A percentile compares a stretch with the other conserved stretches of the same genome.
phyloP scores from a whole-genome alignment of 1,284 basidiomycete genomes.

The Ceratobasidium papillatum region DNA sequence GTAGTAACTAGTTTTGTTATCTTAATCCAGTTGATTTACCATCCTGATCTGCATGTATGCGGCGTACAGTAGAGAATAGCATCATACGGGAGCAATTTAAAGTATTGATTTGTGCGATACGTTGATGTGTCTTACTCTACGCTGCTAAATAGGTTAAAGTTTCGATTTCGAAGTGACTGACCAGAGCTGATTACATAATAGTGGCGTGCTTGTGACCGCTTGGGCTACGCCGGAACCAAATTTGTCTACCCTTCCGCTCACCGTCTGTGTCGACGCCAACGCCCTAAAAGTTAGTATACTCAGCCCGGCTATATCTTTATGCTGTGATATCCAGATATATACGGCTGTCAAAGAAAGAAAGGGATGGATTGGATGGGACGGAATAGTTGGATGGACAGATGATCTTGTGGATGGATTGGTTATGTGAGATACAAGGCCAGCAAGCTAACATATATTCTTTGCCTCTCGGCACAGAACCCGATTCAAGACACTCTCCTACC shows the following conservation, averaged over 20 bases:
- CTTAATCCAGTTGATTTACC: no score
- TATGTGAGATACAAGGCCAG: neutral
- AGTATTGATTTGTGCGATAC: no score
- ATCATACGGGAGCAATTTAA: no score
- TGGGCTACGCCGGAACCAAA: constrained; percentile 27
- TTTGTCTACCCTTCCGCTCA: constrained; percentile 8
- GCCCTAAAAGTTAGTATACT: constrained; percentile 24
- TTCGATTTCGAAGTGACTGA: no score
- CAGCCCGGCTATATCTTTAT: neutral
- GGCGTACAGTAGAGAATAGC: no score
- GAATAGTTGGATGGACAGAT: constrained; percentile 17
- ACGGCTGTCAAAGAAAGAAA: neutral
- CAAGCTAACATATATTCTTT: neutral
- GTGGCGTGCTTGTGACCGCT: constrained; percentile 21
- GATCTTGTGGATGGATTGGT: constrained; percentile 25
- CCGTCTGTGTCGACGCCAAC: constrained; percentile 37
- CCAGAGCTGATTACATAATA: constrained; percentile 12
- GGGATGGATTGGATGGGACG: neutral
- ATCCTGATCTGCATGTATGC: no score
- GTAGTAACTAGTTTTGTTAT: no score
- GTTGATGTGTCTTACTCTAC: neutral
- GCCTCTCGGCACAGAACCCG: neutral
- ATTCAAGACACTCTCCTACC: constrained; percentile 46
- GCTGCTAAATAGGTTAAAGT: neutral
- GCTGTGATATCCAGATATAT: no score